Base-by-base conservation (phyloP, 371 early-diverging fungal genomes). In the Mortierella sp. region DNA sequence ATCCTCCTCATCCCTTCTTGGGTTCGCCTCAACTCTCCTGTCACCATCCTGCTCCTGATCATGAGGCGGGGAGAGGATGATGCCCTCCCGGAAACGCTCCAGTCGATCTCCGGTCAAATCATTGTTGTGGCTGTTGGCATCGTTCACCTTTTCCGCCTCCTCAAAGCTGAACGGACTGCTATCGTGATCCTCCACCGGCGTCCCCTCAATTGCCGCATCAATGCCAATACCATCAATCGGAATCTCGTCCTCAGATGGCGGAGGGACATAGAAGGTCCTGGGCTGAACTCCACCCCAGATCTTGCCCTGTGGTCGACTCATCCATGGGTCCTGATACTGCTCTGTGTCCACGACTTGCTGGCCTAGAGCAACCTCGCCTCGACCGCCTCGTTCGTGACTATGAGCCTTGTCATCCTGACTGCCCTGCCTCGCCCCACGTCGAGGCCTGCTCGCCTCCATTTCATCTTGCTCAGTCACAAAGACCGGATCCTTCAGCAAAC, bases 211-310 rank as follows among this genome's bases (percentile, higher is more conserved):
- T 6, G 69, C 70, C 10, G 10, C 74, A 24, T 71, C 68, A 10
- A 66, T 45, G 24, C 70, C 73, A 55, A 69, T 72, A 0, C 79
- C 76, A 8, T 68, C 77, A 61, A 70, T 43, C 24, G 67, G 74
- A 13, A 73, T 61, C 22, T 68, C 68, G 16, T 70, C 64, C 16
- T 78, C 83, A 9, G 48, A 22, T 5, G 69, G 71, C 4, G 67
- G 81, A 41, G 79, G 72, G 16, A 70, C 41, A n/a, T 79, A 83
- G 24, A 44, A 83, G 0, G 79, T 73, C 58, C 50, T 58, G 31
- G 76, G 70, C 22, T 78, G 74, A 37, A 83, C 70, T 0, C 84
- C 84, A 13, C 84, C 84, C 84, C 84, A 83, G n/a, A 75, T 41
- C 39, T 45, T 71, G 2, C 79, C 84, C 3, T 74, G 74, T 11